Base-by-base conservation (phyloP, 306 rosid species). In the Malus domestica region DNA sequence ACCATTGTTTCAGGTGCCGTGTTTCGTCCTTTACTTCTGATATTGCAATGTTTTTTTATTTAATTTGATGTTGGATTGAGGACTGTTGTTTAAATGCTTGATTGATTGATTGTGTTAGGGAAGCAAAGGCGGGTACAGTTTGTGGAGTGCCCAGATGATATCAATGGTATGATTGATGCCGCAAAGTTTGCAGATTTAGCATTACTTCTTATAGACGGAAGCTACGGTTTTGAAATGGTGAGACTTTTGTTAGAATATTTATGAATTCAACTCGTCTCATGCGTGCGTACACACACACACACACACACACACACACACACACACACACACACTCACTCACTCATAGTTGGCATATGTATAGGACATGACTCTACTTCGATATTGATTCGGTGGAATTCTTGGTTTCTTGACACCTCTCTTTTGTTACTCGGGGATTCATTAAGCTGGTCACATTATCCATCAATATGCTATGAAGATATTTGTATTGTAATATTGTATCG, bases 181-280 rank as follows among this genome's bases (percentile, higher is more conserved):
- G 98, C 97, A 0, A 95, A 95, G 81, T 88, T 80, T 88, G 97
- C 97, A 0, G 97, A 95, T 84, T 83, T 95, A 70, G 97, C 96
- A 11, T 87, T 95, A 87, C 97, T 95, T 82, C 95, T 95, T 16
- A 88, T 95, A 71, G 98, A 95, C 58, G 98, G 98, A 63, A 89
- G 92, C 73, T 95, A 92, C 81, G 97, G 98, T 61, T 90, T 90
- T 55, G 98, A 95, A 81, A 93, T 95, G 97, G 98, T 93, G 86
- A 85, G 97, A 25, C 58, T 45, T 64, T 18, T 32, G 18, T 30
- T 64, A 32, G 10, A 32, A 16, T 32, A 18, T 64, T 5, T 64
- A 64, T 35, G 45, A 64, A 33, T 64, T 64, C 3, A 64, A 32
- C 38, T 27, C 8, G 23, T 32, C 14, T 30, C 23, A 8, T 32